Evolutionary conservation across 2,329 filamentous ascomycete genomes (phyloP), one percentile per base, ranked within the genome.

Genomic region (Blastomyces parvus): DNA sequence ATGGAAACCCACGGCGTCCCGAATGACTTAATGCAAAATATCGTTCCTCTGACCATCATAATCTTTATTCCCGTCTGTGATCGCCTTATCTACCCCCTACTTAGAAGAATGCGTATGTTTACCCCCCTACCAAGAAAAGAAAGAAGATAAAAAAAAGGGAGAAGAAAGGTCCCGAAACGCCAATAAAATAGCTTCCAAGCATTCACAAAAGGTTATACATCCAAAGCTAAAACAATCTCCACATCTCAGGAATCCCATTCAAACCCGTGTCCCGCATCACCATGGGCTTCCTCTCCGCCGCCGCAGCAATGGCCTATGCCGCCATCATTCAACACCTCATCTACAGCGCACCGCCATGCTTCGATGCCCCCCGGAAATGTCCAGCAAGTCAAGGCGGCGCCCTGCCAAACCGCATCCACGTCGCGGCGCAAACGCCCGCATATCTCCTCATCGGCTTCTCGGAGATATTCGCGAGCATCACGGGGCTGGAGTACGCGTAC

Each of bases 221-320:
- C 25, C 25, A 13, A 27, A 36, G 22, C 61, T 61, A 61, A 60
- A 22, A 9, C 8, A 2, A 56, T 57, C 30, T 6, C 36, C 9
- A 9, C 8, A 22, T 11, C 19, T 22, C 46, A 36, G 83, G 83
- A 50, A 81, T 91, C 71, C 78, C 80, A 62, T 89, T 91, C 78
- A 88, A 83, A 0, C 89, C 88, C 55, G 87, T 91, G 77, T 90
- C 88, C 79, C 86, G 86, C 73, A 91, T 92, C 75, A 82, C 87
- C 0, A 75, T 79, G 6, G 89, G 88, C 59, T 91, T 91, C 79
- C 73, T 85, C 67, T 79, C 88, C 62, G 87, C 83, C 19, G 78
- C 84, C 1, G 70, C 85, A 30, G 83, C 88, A 60, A 84, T 84
- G 80, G 80, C 84, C 75, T 84, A 84, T 71, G 83, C 83, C 25